Evolutionary conservation across 2,329 filamentous ascomycete species (phyloP).

Genomic region (Xylaria sp.): DNA sequence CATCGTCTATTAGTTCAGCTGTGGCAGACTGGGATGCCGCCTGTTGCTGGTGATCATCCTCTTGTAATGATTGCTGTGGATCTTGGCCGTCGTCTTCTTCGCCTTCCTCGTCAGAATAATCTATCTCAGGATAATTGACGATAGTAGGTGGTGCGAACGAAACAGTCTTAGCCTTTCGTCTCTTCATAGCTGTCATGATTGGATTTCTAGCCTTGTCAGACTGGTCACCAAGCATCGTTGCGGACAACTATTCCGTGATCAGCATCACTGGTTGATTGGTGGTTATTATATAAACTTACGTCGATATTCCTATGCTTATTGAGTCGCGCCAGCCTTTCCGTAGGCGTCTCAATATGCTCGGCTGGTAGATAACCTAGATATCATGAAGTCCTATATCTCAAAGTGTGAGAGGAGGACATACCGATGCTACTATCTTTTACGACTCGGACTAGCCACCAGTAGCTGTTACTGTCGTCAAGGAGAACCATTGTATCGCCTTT

Average conservation of each 20-base stretch:
- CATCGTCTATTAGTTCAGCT: slow-evolving; percentile 46
- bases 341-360: slow-evolving; percentile 98
- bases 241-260: slow-evolving; percentile 57
- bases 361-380: slow-evolving; percentile 85
- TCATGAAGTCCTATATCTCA: slow-evolving; percentile 8
- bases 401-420: slow-evolving; percentile 42
- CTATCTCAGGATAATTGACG: slow-evolving; percentile 84
- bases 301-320: slow-evolving; percentile 99
- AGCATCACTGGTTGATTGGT: slow-evolving; percentile 26
- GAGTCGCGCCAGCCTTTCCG: slow-evolving; percentile 86
- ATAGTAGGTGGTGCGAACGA: slow-evolving; percentile 85
- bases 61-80: slow-evolving; percentile 43
- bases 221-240: slow-evolving; percentile 67
- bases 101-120: slow-evolving; percentile 82
- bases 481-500: slow-evolving; percentile 99
- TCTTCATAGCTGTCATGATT: slow-evolving; percentile 81
- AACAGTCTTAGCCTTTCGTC: slow-evolving; percentile 84
- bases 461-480: slow-evolving; percentile 97
- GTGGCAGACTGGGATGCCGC: slow-evolving; percentile 38
- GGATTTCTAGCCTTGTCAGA: slow-evolving; percentile 81
- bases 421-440: slow-evolving; percentile 97
- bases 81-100: slow-evolving; percentile 54
- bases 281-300: slow-evolving; percentile 58
- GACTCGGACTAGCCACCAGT: slow-evolving; percentile 98
- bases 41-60: slow-evolving; percentile 41